Evolutionary conservation across 306 rosid genomes (phyloP).

Genomic region (Casuarina cunninghamiana): DNA sequence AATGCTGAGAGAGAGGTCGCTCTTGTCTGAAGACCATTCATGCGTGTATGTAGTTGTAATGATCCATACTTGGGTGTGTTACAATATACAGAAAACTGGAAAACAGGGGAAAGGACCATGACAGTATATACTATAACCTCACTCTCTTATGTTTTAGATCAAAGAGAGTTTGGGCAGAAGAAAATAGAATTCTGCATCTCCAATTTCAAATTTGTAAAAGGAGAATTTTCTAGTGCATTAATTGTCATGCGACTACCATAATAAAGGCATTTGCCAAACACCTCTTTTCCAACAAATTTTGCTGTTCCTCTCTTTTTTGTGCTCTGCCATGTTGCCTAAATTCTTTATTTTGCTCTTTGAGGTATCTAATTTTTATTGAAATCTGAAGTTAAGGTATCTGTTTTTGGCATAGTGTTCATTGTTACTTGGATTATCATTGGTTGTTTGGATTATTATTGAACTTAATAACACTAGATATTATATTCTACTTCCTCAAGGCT

Average conservation of each 20-base stretch:
- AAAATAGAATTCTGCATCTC: constrained; percentile 4
- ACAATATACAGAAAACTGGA: neutral
- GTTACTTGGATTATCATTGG: too few relatives aligned
- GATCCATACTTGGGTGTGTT: constrained; percentile 22
- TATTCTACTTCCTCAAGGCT: too few relatives aligned
- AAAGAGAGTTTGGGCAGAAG: neutral
- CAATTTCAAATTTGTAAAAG: neutral
- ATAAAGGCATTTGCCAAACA: neutral
- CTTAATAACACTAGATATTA: too few relatives aligned
- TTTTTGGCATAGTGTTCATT: neutral
- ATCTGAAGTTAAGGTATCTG: neutral
- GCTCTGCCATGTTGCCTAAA: neutral
- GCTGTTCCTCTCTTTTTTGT: neutral
- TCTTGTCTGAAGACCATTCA: constrained; percentile 43
- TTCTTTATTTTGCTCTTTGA: neutral
- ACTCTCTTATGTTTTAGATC: constrained; percentile 31
- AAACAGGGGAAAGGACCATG: neutral
- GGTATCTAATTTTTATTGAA: neutral
- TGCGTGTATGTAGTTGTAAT: constrained; percentile 22
- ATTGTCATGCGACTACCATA: neutral
- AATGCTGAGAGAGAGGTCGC: constrained; percentile 43
- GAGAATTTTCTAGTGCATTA: neutral
- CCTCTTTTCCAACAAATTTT: neutral
- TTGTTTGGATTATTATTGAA: too few relatives aligned
- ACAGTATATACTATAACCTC: constrained; percentile 28